Evolutionary conservation across 2,329 filamentous ascomycete species (phyloP).

Genomic region (Sarocladium brachiariae): DNA sequence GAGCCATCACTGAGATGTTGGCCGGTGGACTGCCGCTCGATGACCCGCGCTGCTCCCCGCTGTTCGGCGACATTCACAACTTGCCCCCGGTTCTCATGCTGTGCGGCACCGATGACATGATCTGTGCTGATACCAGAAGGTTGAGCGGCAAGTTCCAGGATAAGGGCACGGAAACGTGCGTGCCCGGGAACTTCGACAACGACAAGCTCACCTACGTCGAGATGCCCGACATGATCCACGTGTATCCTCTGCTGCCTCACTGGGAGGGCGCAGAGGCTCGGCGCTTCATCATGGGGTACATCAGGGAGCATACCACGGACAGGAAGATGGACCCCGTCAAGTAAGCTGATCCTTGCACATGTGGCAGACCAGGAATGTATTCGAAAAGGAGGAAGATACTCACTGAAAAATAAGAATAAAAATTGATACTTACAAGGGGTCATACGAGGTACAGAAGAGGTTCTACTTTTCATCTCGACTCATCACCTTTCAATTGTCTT

Average conservation of each 20-base stretch:
- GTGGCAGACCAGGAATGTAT: too few species aligned
- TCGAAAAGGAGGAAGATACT: too few species aligned
- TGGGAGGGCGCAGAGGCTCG: slow-evolving; percentile 11
- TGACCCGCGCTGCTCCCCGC: slow-evolving; percentile 8
- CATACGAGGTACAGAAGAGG: too few species aligned
- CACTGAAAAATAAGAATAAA: too few species aligned
- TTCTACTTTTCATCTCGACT: too few species aligned
- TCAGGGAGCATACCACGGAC: not conserved
- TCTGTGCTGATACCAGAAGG: slow-evolving; percentile 11
- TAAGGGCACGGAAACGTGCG: not conserved
- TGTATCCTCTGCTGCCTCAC: slow-evolving; percentile 12
- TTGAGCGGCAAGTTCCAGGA: slow-evolving; percentile 10
- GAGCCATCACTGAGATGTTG: too few species aligned
- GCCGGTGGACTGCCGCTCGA: slow-evolving; percentile 1
- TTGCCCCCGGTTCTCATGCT: slow-evolving; percentile 11
- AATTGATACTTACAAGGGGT: too few species aligned
- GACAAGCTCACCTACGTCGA: slow-evolving; percentile 11
- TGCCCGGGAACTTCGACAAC: slow-evolving; percentile 8
- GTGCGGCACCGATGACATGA: slow-evolving; percentile 11
- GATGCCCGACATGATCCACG: slow-evolving; percentile 11
- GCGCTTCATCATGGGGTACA: slow-evolving; percentile 8
- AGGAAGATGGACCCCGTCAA: too few species aligned
- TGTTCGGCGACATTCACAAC: slow-evolving; percentile 9
- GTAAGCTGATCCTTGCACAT: too few species aligned
- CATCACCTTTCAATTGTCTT: too few species aligned